Conservation (phyloP, 495 filamentous ascomycete species). For the Astrothelium macrocarpum region DNA sequence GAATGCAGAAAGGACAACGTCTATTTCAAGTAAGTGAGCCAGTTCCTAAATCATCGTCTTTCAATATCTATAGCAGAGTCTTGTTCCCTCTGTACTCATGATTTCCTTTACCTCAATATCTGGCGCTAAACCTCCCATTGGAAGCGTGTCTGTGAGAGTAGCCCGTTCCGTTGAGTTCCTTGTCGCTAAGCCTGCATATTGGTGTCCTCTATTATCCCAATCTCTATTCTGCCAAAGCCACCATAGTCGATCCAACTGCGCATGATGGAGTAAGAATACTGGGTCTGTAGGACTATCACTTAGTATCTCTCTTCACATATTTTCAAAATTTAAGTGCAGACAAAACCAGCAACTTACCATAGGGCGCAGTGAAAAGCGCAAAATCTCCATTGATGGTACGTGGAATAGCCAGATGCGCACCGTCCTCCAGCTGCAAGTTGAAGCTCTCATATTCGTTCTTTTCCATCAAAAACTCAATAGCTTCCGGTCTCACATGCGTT, state of each 20-base stretch:
- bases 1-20: no score
- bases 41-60: no score
- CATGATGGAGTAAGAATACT: slow-evolving; percentile 15
- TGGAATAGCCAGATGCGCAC: slow-evolving; percentile 12
- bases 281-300: slow-evolving; percentile 8
- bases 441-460: slow-evolving; percentile 9
- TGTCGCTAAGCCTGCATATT: slow-evolving; percentile 8
- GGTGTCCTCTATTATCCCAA: background rate
- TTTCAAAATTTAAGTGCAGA: background rate
- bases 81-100: slow-evolving; percentile 3
- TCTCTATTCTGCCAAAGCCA: slow-evolving; percentile 15
- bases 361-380: slow-evolving; percentile 13
- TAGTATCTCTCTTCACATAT: background rate
- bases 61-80: slow-evolving; percentile 10
- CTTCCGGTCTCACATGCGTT: slow-evolving; percentile 7
- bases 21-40: no score
- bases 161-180: slow-evolving; percentile 5
- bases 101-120: slow-evolving; percentile 4
- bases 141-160: slow-evolving; percentile 8
- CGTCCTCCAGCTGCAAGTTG: slow-evolving; percentile 2
- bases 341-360: background rate
- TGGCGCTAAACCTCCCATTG: slow-evolving; percentile 4
- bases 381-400: slow-evolving; percentile 12
- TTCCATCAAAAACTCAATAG: slow-evolving; percentile 8
- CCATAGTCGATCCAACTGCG: slow-evolving; percentile 16